A percentile compares a stretch with the other conserved stretches of the same genome.
Conservation (phyloP, 2,329 filamentous ascomycete species). For the Penicillium brevicompactum region DNA sequence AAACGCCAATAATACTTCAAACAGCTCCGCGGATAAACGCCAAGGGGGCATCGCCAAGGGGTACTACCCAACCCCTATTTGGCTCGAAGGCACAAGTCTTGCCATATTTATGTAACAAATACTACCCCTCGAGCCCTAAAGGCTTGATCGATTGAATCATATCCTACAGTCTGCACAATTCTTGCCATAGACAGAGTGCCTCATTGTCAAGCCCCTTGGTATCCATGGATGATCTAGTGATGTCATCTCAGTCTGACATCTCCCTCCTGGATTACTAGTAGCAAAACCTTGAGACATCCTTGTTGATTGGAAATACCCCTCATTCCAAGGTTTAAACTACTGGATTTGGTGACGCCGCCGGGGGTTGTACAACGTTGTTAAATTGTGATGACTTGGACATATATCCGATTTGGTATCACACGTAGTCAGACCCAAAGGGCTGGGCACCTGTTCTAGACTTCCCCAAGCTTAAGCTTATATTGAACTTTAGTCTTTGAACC, state of each 20-base stretch:
- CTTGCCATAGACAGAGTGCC: too few species aligned
- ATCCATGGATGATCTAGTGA: not conserved
- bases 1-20: not conserved
- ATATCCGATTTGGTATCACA: not conserved
- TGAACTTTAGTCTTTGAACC: not conserved
- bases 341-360: not conserved
- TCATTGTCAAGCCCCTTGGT: too few species aligned
- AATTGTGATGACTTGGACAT: not conserved
- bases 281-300: not conserved
- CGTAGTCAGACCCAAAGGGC: not conserved
- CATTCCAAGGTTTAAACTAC: not conserved
- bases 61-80: not conserved
- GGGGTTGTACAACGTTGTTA: not conserved
- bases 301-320: not conserved
- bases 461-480: not conserved
- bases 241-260: not conserved
- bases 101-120: not conserved
- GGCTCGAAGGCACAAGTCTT: not conserved
- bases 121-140: not conserved
- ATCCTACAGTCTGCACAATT: too few species aligned
- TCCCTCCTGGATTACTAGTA: not conserved
- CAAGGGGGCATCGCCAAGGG: not conserved
- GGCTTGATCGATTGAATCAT: not conserved
- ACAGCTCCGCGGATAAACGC: not conserved
- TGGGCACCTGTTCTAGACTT: constrained; percentile 42